phyloP scores from a whole-genome alignment of 2,329 filamentous ascomycete species.

The Reticulascus tulasneorum region DNA sequence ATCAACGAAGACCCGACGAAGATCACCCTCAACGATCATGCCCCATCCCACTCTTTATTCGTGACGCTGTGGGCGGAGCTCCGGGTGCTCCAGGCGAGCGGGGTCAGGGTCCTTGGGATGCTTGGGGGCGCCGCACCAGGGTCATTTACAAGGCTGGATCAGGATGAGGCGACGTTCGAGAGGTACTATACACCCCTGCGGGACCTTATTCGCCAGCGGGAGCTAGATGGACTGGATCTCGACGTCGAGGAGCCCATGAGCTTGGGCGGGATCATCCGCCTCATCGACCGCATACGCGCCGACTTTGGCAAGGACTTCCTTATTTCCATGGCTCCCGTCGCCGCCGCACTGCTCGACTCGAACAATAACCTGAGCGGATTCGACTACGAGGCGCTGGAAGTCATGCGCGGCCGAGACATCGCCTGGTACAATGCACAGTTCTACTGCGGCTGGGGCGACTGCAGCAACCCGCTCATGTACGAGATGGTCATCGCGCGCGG shows the following conservation, averaged over 20 bases:
- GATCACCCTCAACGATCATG: slow-evolving; percentile 77
- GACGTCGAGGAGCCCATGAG: slow-evolving; percentile 78
- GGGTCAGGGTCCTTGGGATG: slow-evolving; percentile 81
- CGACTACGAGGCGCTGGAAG: slow-evolving; percentile 71
- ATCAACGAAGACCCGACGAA: slow-evolving; percentile 64
- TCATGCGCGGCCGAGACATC: slow-evolving; percentile 60
- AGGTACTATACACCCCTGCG: slow-evolving; percentile 67
- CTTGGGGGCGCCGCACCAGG: slow-evolving; percentile 80
- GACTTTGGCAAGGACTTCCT: slow-evolving; percentile 71
- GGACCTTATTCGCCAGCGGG: slow-evolving; percentile 57
- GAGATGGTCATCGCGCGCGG: slow-evolving; percentile 54
- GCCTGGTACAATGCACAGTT: slow-evolving; percentile 90
- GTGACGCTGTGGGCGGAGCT: slow-evolving; percentile 76
- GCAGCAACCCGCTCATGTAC: slow-evolving; percentile 42
- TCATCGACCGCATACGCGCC: slow-evolving; percentile 62
- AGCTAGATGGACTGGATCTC: slow-evolving; percentile 68
- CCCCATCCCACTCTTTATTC: slow-evolving; percentile 63
- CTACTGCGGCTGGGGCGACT: slow-evolving; percentile 81
- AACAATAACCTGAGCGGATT: slow-evolving; percentile 72
- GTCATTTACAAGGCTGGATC: slow-evolving; percentile 59
- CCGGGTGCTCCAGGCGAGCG: slow-evolving; percentile 63
- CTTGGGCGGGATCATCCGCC: slow-evolving; percentile 58
- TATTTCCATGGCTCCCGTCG: slow-evolving; percentile 78
- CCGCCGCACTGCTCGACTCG: slow-evolving; percentile 60
- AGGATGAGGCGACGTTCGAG: slow-evolving; percentile 60